Evolutionary conservation across 2,329 filamentous ascomycete species (phyloP), one percentile per base, ranked within the genome.

Genomic region (Aureobasidium sp.): DNA sequence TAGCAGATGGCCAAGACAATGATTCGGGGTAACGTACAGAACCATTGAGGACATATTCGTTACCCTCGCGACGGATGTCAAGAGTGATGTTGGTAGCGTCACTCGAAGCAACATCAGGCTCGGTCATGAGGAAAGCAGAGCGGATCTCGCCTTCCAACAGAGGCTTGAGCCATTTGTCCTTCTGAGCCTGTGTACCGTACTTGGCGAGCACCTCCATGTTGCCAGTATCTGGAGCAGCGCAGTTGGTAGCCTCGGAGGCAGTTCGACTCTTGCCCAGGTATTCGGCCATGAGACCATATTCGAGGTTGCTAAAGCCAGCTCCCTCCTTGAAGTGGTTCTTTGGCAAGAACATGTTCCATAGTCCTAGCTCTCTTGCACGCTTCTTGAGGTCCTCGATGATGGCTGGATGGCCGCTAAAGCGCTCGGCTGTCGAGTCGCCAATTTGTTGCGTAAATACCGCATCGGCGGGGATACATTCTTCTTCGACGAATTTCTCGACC

Each of bases 301-400:
- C 94, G 65, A 99, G 81, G 77, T 97, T 99, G 64, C 87, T 90
- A 79, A 91, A 97, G 37, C 94, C 94, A 27, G 93, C 91, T 1
- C 91, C 95, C 79, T 97, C 90, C 75, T 88, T 90, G 82, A 97
- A 97, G 78, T 97, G 92, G 70, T 87, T 91, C 79, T 89, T 93
- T 67, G 94, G 90, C 68, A 99, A 78, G 81, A 99, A 99, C 87
- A 99, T 89, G 78, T 99, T 99, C 94, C 94, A 99, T 50, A 99
- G 81, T 1, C 93, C 94, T 29, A 96, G 83, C 68, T 88, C 82
- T 71, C 82, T 84, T 48, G 93, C 94, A 75, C 91, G 89, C 67
- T 78, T 80, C 83, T 97, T 97, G 69, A 99, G 83, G 61, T 94
- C 87, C 68, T 99, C 94, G 65, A 99, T 84, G 69, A 97, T 82